These are phyloP conservation scores for Rhodotorula sp. DNA, from an alignment of 1,284 basidiomycete species.

Conservation along the genomic window DNA sequence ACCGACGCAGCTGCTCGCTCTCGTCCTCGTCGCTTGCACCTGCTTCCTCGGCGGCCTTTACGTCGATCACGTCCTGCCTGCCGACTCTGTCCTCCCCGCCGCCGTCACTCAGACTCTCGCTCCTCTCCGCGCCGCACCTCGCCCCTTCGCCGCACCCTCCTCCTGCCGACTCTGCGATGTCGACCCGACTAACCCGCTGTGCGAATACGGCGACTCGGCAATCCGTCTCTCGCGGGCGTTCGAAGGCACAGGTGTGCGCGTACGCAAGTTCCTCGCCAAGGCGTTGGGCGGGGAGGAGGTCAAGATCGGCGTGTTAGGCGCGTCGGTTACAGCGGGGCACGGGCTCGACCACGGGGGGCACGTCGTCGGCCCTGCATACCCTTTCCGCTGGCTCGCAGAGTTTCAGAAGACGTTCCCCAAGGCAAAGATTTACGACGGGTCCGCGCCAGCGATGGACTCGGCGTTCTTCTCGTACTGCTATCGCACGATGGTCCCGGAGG, in stretches of 20 bases:
- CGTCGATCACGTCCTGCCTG: neutral
- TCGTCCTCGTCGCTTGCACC: neutral
- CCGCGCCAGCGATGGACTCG: conserved; percentile 25
- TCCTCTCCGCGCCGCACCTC: neutral
- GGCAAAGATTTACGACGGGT: conserved; percentile 4
- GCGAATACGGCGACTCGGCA: conserved; percentile 39
- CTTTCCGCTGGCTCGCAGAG: conserved; percentile 3
- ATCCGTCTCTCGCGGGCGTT: conserved; percentile 33
- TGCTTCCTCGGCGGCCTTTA: neutral
- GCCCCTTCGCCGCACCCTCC: neutral
- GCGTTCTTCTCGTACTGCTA: conserved; percentile 21
- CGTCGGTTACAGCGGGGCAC: conserved; percentile 23
- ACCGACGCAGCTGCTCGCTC: neutral
- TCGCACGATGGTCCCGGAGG: conserved; percentile 2
- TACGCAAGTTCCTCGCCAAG: conserved; percentile 34
- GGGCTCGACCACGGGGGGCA: conserved; percentile 5
- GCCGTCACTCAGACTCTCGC: neutral
- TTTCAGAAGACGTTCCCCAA: conserved; percentile 19
- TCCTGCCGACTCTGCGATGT: conserved; percentile 20
- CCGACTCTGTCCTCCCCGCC: neutral
- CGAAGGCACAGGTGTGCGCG: conserved; percentile 32
- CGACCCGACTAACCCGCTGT: conserved; percentile 22
- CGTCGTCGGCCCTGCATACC: neutral
- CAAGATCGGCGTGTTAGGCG: conserved; percentile 34
- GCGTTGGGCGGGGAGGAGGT: conserved; percentile 33